phyloP scores from a whole-genome alignment of 176 grass and related monocot species.

The Cenchrus purpureus region DNA sequence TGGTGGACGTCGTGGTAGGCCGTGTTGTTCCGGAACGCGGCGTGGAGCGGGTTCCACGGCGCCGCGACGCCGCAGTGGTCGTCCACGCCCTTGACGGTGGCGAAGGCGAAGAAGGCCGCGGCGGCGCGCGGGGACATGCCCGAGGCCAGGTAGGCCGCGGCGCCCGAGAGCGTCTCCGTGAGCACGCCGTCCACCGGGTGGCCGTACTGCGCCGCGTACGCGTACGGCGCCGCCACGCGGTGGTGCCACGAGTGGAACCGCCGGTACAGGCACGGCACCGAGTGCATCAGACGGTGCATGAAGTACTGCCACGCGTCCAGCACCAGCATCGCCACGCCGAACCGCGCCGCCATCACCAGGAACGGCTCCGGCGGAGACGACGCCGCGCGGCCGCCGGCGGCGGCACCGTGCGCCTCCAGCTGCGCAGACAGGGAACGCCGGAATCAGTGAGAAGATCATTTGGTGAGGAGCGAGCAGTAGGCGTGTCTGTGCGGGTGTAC shows the following conservation, averaged over 20 bases:
- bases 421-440: neutral
- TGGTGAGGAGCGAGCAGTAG: neutral
- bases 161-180: conserved; percentile 60
- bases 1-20: conserved; percentile 74
- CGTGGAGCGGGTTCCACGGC: conserved; percentile 66
- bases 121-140: conserved; percentile 33
- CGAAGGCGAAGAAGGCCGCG: conserved; percentile 52
- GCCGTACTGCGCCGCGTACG: conserved; percentile 70
- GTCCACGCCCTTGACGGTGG: conserved; percentile 66
- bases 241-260: conserved; percentile 80
- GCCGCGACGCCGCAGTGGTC: conserved; percentile 61
- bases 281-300: conserved; percentile 66
- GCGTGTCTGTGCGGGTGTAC: neutral
- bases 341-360: conserved; percentile 35
- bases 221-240: conserved; percentile 62
- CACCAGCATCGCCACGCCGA: conserved; percentile 60
- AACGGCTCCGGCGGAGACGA: neutral
- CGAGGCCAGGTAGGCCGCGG: conserved; percentile 51
- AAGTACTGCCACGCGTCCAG: conserved; percentile 72
- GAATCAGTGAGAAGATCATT: neutral
- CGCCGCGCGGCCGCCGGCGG: neutral
- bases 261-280: conserved; percentile 49
- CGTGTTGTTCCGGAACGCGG: conserved; percentile 52
- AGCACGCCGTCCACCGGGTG: conserved; percentile 67
- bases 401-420: conserved; percentile 7